Percentiles rank a stretch among this genome's conserved stretches.
These are phyloP conservation scores for Carallia pectinifolia DNA, from an alignment of 345 rosid species.

Conservation along the genomic window DNA sequence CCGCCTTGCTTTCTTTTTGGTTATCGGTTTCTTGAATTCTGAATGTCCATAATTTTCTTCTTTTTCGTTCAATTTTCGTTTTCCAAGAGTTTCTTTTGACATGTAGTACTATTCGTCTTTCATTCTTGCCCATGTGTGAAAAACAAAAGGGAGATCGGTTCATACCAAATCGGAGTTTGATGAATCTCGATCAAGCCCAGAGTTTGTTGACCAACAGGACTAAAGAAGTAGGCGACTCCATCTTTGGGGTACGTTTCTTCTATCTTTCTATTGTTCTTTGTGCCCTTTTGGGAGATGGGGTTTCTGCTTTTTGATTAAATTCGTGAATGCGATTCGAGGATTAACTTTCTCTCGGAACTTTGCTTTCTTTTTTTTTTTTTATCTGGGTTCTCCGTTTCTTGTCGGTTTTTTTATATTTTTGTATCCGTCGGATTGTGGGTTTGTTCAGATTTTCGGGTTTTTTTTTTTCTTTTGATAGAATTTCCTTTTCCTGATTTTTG, in stretches of 20 bases:
- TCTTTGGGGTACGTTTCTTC: conserved; percentile 27
- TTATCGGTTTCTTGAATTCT: conserved; percentile 2
- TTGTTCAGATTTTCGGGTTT: too few species aligned
- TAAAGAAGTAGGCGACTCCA: conserved; percentile 15
- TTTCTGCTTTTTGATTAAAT: conserved; percentile 1
- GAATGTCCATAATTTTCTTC: neutral
- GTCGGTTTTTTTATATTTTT: neutral
- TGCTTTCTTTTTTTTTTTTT: too few species aligned
- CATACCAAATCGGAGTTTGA: conserved; percentile 52
- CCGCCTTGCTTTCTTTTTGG: neutral
- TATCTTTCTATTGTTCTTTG: neutral
- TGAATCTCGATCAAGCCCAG: conserved; percentile 61
- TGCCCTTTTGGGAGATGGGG: neutral
- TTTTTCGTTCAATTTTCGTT: neutral
- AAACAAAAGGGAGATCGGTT: conserved; percentile 44
- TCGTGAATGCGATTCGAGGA: neutral
- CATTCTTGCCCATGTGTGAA: conserved; percentile 4
- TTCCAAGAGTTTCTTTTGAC: too few species aligned
- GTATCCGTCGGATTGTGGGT: too few species aligned
- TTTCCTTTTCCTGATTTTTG: too few species aligned
- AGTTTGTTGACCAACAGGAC: conserved; percentile 39
- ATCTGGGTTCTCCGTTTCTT: neutral
- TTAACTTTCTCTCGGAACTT: neutral
- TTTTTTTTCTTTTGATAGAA: too few species aligned
- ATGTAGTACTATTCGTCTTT: neutral